A percentile compares a stretch with the other conserved stretches of the same genome.
These are phyloP conservation scores for Saccharomycopsis sp. DNA, from an alignment of 805 yeast species.

Conservation along the genomic window DNA sequence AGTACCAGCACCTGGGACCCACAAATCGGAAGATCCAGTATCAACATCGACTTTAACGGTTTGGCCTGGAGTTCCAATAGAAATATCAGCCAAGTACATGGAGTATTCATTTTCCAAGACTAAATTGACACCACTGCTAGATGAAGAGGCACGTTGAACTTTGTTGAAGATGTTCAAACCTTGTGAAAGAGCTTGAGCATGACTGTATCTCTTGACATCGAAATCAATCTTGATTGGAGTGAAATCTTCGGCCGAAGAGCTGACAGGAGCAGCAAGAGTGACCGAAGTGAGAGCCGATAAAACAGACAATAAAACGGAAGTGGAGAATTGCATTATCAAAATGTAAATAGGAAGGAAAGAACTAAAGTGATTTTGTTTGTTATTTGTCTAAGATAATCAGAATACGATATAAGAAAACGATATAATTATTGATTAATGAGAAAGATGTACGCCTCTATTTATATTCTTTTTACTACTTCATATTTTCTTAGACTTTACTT, in stretches of 20 bases:
- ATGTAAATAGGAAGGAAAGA: not conserved
- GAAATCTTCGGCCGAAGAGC: not conserved
- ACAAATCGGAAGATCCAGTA: slow-evolving; percentile 31
- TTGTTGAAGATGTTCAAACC: not conserved
- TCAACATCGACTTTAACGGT: slow-evolving; percentile 26
- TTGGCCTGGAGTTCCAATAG: slow-evolving; percentile 27
- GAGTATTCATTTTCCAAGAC: slow-evolving; percentile 14
- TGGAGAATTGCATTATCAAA: slow-evolving; percentile 15
- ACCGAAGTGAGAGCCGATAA: slow-evolving; percentile 8
- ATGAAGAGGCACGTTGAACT: not conserved
- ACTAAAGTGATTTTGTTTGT: not conserved
- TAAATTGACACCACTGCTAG: slow-evolving; percentile 7
- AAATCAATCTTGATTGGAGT: slow-evolving; percentile 14
- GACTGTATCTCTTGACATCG: slow-evolving; percentile 8
- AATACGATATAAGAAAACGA: no score
- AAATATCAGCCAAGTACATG: slow-evolving; percentile 25
- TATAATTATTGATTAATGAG: not conserved
- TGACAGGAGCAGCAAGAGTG: slow-evolving; percentile 19
- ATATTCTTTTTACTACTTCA: not conserved
- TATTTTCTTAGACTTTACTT: not conserved
- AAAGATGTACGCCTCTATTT: not conserved
- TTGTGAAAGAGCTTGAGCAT: not conserved
- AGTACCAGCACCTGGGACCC: slow-evolving; percentile 24
- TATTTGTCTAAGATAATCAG: not conserved
- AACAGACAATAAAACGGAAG: slow-evolving; percentile 13